These are phyloP conservation scores for Pseudevernia furfuracea DNA, from an alignment of 495 filamentous ascomycete species.

Conservation along the genomic window DNA sequence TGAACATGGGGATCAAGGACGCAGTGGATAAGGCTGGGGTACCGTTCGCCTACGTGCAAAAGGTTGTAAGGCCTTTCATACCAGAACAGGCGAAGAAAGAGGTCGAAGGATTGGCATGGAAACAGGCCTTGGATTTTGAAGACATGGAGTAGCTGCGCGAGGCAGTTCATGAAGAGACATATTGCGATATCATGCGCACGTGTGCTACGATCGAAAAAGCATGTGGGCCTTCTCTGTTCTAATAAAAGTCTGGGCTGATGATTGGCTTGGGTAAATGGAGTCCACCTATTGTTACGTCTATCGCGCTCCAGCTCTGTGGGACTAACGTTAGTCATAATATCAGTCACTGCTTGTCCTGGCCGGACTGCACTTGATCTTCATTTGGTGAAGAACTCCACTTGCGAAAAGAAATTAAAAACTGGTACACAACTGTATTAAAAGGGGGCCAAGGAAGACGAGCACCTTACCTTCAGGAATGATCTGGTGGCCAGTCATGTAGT, in stretches of 20 bases:
- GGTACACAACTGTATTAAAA: neutral
- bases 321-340: neutral
- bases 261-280: neutral
- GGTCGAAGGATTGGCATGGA: conserved; percentile 15
- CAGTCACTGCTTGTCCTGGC: neutral
- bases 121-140: conserved; percentile 15
- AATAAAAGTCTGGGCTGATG: neutral
- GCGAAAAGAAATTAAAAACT: neutral
- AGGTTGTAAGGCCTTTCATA: conserved; percentile 52
- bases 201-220: neutral
- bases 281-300: neutral
- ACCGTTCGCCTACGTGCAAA: conserved; percentile 47
- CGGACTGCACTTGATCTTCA: neutral
- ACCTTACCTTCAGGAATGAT: neutral
- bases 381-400: neutral
- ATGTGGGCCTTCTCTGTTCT: neutral
- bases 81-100: conserved; percentile 26
- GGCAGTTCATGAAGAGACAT: neutral
- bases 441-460: neutral
- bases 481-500: neutral
- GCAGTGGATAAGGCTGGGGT: conserved; percentile 48
- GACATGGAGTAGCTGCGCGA: conserved; percentile 3
- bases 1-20: conserved; percentile 61
- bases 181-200: neutral
- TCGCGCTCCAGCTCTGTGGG: neutral